phyloP scores from a whole-genome alignment of 2,329 filamentous ascomycete species.

The Paecilomyces sp. region DNA sequence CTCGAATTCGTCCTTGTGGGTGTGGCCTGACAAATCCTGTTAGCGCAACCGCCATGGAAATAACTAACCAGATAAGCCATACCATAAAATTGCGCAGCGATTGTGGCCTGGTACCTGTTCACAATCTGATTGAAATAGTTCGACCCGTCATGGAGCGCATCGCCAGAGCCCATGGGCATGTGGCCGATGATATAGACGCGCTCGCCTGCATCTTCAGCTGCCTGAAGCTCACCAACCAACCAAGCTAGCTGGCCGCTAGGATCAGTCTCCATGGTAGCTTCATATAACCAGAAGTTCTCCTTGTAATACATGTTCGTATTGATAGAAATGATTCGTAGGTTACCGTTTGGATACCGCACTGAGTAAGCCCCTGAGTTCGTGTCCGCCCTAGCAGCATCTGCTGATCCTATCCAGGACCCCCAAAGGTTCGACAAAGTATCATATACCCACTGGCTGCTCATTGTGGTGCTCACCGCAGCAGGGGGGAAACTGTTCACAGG shows the following conservation, averaged over 20 bases:
- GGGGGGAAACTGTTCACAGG: constrained; percentile 47
- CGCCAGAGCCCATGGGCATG: constrained; percentile 45
- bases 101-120: constrained; percentile 44
- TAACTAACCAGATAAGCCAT: neutral
- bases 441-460: constrained; percentile 47
- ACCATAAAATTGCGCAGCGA: constrained; percentile 48
- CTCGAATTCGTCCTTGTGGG: constrained; percentile 49
- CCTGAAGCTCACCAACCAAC: constrained; percentile 46
- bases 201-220: constrained; percentile 45
- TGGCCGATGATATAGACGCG: constrained; percentile 52
- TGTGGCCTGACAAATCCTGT: constrained; percentile 29
- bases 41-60: neutral
- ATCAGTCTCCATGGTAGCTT: constrained; percentile 42
- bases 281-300: constrained; percentile 50
- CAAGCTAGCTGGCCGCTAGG: constrained; percentile 47
- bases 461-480: constrained; percentile 28
- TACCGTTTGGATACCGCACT: constrained; percentile 37
- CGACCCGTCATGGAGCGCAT: constrained; percentile 44
- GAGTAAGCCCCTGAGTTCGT: constrained; percentile 45
- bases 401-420: constrained; percentile 42
- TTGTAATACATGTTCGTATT: constrained; percentile 53
- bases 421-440: constrained; percentile 41
- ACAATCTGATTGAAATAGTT: constrained; percentile 48
- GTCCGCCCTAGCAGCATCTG: constrained; percentile 26
- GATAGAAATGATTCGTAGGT: constrained; percentile 50